These are phyloP conservation scores for Voacanga thouarsii DNA, from an alignment of 257 asterid species.

Conservation along the genomic window DNA sequence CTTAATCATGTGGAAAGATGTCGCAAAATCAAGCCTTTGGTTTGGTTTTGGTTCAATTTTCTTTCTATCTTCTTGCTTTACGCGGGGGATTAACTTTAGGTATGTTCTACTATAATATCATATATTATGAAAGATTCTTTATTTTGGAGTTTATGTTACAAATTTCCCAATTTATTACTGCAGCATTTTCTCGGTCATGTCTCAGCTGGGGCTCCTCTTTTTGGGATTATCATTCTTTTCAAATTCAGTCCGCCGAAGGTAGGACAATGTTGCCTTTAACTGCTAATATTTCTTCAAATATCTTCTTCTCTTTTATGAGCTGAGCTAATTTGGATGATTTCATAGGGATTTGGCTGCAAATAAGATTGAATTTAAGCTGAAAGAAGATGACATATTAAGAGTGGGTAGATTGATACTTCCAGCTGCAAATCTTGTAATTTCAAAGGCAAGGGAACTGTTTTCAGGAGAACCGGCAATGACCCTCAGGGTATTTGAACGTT, in stretches of 20 bases:
- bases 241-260: conserved; percentile 72
- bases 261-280: conserved; percentile 1
- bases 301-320: not conserved
- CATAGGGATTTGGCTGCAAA: conserved; percentile 40
- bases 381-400: conserved; percentile 68
- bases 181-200: conserved; percentile 76
- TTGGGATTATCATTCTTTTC: conserved; percentile 73
- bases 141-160: not conserved
- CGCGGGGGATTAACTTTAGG: conserved; percentile 68
- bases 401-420: conserved; percentile 66
- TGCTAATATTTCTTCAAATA: not conserved
- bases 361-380: conserved; percentile 53
- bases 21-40: conserved; percentile 92
- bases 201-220: conserved; percentile 73
- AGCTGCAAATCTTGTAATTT: conserved; percentile 65
- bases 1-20: conserved; percentile 92
- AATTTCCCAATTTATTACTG: conserved; percentile 12
- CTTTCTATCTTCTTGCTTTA: conserved; percentile 77
- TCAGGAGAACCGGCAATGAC: conserved; percentile 96
- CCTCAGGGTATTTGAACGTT: conserved; percentile 50
- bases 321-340: conserved; percentile 15
- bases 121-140: not conserved
- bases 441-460: conserved; percentile 54
- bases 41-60: conserved; percentile 86
- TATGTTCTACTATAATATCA: conserved; percentile 21